Evolutionary conservation across 768 basidiomycete genomes (phyloP).

Genomic region (Paxillus involutus): DNA sequence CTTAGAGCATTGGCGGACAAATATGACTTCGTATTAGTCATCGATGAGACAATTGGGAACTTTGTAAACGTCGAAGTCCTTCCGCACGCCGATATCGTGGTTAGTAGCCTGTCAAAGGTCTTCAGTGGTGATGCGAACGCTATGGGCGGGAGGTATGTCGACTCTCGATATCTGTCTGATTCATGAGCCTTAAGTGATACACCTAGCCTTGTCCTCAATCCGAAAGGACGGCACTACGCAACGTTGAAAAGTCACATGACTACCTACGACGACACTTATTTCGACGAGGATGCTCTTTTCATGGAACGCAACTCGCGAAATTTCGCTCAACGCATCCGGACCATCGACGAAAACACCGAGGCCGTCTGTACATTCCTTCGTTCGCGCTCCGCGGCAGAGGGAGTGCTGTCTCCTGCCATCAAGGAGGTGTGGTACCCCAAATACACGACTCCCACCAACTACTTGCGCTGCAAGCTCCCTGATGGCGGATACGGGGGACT

Average conservation of each 20-base stretch:
- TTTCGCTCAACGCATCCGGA: slow-evolving; percentile 70
- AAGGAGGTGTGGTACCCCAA: slow-evolving; percentile 91
- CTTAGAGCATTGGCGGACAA: slow-evolving; percentile 82
- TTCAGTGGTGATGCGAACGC: slow-evolving; percentile 95
- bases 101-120: slow-evolving; percentile 89
- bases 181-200: neutral
- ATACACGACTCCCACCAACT: slow-evolving; percentile 70
- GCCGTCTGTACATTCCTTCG: slow-evolving; percentile 78
- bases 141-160: slow-evolving; percentile 91
- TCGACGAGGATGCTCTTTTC: slow-evolving; percentile 88
- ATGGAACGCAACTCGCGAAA: slow-evolving; percentile 99
- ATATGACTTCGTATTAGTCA: slow-evolving; percentile 82
- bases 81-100: slow-evolving; percentile 85
- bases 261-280: slow-evolving; percentile 84
- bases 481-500: slow-evolving; percentile 75
- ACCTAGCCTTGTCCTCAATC: slow-evolving; percentile 83
- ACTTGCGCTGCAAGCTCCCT: slow-evolving; percentile 63
- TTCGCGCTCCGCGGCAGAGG: slow-evolving; percentile 50
- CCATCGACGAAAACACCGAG: slow-evolving; percentile 82
- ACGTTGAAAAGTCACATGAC: slow-evolving; percentile 60
- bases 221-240: slow-evolving; percentile 65
- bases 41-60: slow-evolving; percentile 96
- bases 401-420: slow-evolving; percentile 45
- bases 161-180: neutral
- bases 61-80: slow-evolving; percentile 91